Evolutionary conservation across 495 filamentous ascomycete species (phyloP).

Genomic region (Poronia punctata): DNA sequence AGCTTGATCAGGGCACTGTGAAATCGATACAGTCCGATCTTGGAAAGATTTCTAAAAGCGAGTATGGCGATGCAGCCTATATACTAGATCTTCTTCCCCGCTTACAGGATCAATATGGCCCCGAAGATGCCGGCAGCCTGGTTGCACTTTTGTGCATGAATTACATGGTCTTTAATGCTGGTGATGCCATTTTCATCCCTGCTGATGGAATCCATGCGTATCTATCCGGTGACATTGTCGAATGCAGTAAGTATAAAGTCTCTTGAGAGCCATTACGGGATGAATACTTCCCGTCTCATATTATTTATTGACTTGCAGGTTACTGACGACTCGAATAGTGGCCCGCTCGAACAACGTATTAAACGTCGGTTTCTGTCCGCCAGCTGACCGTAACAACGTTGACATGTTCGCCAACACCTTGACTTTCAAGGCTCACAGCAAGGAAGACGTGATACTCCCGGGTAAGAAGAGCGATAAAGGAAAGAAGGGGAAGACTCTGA

Average conservation of each 20-base stretch:
- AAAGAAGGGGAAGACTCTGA: constrained; percentile 50
- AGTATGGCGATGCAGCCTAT: constrained; percentile 50
- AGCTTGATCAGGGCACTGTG: constrained; percentile 45
- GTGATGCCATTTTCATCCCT: constrained; percentile 67
- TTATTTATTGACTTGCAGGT: no score
- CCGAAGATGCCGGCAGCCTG: constrained; percentile 52
- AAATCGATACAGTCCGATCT: constrained; percentile 45
- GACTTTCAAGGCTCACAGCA: constrained; percentile 53
- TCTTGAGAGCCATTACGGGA: no score
- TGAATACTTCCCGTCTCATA: no score
- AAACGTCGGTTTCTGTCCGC: constrained; percentile 67
- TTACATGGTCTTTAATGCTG: constrained; percentile 56
- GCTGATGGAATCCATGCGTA: constrained; percentile 77
- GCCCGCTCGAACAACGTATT: constrained; percentile 74
- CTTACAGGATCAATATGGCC: constrained; percentile 57
- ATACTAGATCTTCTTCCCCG: constrained; percentile 57
- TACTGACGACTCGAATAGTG: constrained; percentile 30
- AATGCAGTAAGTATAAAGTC: constrained; percentile 51
- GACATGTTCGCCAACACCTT: constrained; percentile 56
- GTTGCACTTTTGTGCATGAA: constrained; percentile 69
- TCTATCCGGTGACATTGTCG: constrained; percentile 70
- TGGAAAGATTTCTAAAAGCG: constrained; percentile 33
- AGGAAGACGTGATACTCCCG: constrained; percentile 46
- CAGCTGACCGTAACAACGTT: constrained; percentile 52
- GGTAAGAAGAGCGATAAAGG: constrained; percentile 44